phyloP scores from a whole-genome alignment of 129 eudicot species.

The Daucus carota region DNA sequence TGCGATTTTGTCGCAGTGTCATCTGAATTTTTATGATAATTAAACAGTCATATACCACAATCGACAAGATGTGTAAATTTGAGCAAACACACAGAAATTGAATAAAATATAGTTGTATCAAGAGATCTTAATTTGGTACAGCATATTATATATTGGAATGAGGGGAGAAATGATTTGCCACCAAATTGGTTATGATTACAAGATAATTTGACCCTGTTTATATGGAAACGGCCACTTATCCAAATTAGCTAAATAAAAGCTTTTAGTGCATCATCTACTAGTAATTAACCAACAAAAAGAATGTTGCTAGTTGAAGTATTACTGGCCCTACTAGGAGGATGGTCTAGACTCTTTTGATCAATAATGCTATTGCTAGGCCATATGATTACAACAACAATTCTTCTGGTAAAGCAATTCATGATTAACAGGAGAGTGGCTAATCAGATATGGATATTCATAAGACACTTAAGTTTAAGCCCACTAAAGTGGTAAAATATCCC shows the following conservation, averaged over 20 bases:
- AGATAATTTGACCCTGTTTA: background rate
- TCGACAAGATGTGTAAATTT: too few species aligned
- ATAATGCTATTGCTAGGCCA: background rate
- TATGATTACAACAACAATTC: background rate
- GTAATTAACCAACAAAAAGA: slow-evolving; percentile 8
- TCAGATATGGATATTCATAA: background rate
- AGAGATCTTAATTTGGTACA: too few species aligned
- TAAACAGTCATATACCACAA: too few species aligned
- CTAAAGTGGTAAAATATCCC: too few species aligned
- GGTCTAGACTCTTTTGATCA: background rate
- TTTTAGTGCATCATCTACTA: slow-evolving; percentile 10
- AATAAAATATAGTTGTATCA: too few species aligned
- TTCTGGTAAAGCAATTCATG: background rate
- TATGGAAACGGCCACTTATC: background rate
- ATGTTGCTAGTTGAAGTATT: slow-evolving; percentile 4
- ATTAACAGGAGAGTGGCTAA: background rate
- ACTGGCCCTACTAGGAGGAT: background rate
- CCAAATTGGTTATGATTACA: background rate
- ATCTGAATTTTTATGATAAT: too few species aligned
- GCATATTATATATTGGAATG: too few species aligned
- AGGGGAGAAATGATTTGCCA: background rate
- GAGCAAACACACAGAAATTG: too few species aligned
- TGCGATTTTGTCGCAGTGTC: too few species aligned
- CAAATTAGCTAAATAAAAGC: background rate
- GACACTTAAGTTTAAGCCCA: background rate